Percentiles rank a stretch among this genome's conserved stretches.
Evolutionary conservation across 148 eudicot species (phyloP).

Genomic region (Bassia scoparia): DNA sequence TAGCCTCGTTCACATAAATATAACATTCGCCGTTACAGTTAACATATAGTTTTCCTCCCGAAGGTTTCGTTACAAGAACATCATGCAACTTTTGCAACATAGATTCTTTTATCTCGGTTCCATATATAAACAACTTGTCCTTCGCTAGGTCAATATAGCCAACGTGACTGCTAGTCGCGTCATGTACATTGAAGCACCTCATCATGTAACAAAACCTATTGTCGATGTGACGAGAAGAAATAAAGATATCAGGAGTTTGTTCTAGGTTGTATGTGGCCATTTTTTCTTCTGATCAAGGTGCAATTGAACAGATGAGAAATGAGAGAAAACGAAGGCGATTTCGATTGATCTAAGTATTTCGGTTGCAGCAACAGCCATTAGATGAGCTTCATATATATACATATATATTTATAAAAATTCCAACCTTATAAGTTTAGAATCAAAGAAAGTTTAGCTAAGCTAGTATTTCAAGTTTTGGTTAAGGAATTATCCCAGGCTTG

Average conservation of each 20-base stretch:
- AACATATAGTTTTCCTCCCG: background rate
- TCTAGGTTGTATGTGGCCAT: background rate
- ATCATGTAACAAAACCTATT: background rate
- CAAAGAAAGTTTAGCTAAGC: no score
- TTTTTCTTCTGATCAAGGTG: no score
- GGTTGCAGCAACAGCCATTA: no score
- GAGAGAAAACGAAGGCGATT: no score
- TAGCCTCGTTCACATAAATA: background rate
- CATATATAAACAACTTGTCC: conserved; percentile 17
- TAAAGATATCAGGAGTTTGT: background rate
- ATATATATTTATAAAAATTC: no score
- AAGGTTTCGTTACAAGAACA: background rate
- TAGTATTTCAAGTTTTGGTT: no score
- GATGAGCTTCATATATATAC: no score
- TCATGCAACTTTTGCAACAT: conserved; percentile 15
- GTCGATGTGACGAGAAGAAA: background rate
- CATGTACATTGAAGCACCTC: background rate
- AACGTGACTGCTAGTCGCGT: no score
- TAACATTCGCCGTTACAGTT: conserved; percentile 21
- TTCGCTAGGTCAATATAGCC: background rate
- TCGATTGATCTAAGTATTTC: no score
- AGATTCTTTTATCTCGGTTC: conserved; percentile 12
- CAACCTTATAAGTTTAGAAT: no score
- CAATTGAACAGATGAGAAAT: no score
- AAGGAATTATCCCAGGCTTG: no score